Base-by-base conservation (phyloP, 805 yeast species). In the Suhomyces faveliae region DNA sequence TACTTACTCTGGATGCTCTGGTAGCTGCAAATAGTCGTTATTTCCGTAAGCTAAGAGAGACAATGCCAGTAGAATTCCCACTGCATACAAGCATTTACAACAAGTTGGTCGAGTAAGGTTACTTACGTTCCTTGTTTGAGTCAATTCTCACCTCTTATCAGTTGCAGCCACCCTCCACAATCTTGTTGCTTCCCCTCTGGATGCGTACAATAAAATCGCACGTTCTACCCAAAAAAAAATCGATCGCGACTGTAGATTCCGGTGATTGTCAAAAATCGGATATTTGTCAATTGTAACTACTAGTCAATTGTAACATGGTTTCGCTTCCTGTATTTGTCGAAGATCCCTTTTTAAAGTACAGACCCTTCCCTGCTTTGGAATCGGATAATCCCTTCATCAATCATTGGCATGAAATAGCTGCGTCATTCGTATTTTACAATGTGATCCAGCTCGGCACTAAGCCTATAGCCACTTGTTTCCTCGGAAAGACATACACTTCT, bases 401-500 rank as follows among this genome's bases (percentile, higher is more conserved):
- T n/a, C 92, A 87, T 61, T 75, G 83, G 75, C 97, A 90, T 61
- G 97, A 92, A 66, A 73, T 89, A 15, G 61, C 80, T 1, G 74
- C 69, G 5, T 74, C 91, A 9, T 73, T 85, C 19, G 50, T 77
- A 17, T 76, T 87, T 57, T 94, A 90, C 70, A 75, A 77, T 43
- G 45, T 61, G 0, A 55, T 87, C 17, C 84, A 83, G 66, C 53
- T 67, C 8, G 47, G 78, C 1, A 78, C 89, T 1, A 84, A 87
- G 0, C 41, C 59, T 0, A 38, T 87, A 10, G 77, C 84, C 50
- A 74, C 70, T 3, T 29, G 52, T 13, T 30, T 81, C 21, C 77
- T 85, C 53, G 84, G 87, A 3, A 61, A 67, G 17, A 62, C 73
- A 49, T 90, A 90, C 67, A 76, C 77, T 5, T 56, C 64, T 3